Percentiles rank a stretch among this genome's conserved stretches.
phyloP scores from a whole-genome alignment of 2,329 filamentous ascomycete genomes.

The Trichoderma aggressivum region DNA sequence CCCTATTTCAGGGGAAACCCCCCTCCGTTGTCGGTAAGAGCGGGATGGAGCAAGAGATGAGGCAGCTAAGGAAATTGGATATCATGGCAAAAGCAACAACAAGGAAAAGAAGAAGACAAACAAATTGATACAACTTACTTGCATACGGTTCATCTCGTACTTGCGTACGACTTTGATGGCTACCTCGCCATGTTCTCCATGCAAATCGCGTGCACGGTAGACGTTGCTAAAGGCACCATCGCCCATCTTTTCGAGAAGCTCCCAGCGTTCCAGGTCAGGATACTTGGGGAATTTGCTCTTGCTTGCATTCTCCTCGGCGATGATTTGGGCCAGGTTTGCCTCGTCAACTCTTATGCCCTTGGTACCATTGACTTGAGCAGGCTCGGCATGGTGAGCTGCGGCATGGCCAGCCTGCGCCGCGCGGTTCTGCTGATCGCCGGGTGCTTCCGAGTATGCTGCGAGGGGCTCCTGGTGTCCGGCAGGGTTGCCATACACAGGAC shows the following conservation, averaged over 20 bases:
- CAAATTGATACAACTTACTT: conserved; percentile 65
- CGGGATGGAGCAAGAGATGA: conserved; percentile 22
- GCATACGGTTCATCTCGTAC: conserved; percentile 97
- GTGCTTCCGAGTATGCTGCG: conserved; percentile 60
- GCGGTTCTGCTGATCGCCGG: conserved; percentile 60
- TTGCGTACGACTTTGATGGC: conserved; percentile 99
- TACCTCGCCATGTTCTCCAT: conserved; percentile 71
- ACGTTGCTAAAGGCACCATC: conserved; percentile 99
- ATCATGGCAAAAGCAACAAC: conserved; percentile 20
- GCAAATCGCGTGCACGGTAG: conserved; percentile 77
- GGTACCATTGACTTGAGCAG: conserved; percentile 42
- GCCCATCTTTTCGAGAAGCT: conserved; percentile 93
- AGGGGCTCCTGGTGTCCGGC: conserved; percentile 44
- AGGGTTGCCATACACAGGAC: conserved; percentile 40
- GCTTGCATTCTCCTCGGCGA: conserved; percentile 86
- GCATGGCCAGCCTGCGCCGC: conserved; percentile 65
- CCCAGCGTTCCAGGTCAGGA: conserved; percentile 59
- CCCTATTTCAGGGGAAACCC: conserved; percentile 59
- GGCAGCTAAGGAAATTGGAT: conserved; percentile 13
- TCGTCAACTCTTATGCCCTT: conserved; percentile 48
- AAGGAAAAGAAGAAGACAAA: conserved; percentile 23
- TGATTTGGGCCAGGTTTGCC: conserved; percentile 74
- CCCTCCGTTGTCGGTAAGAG: conserved; percentile 53
- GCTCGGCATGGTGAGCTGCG: conserved; percentile 60
- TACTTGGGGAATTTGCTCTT: conserved; percentile 76